Conservation (phyloP, 768 basidiomycete species). For the Crassisporium funariophilum region DNA sequence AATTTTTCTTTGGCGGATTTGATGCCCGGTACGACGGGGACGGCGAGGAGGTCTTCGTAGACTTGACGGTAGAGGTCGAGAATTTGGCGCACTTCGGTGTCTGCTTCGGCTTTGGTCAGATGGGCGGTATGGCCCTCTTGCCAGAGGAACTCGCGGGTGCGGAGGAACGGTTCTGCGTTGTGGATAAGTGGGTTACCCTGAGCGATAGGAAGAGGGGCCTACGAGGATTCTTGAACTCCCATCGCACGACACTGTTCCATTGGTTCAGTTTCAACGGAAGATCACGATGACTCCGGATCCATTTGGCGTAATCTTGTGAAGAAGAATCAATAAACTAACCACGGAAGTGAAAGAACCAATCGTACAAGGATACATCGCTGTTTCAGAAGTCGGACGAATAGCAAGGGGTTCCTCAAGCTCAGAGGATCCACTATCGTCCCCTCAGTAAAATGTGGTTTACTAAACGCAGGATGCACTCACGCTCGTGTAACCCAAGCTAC, state of each 20-base stretch:
- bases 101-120: constrained; percentile 87
- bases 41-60: constrained; percentile 95
- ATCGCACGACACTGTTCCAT: constrained; percentile 99
- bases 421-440: constrained; percentile 68
- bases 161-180: constrained; percentile 87
- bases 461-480: constrained; percentile 48
- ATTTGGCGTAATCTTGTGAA: constrained; percentile 89
- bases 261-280: constrained; percentile 96
- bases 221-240: constrained; percentile 99
- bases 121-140: constrained; percentile 99
- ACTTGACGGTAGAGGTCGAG: constrained; percentile 95
- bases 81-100: constrained; percentile 88
- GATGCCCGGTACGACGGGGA: constrained; percentile 94
- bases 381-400: constrained; percentile 97
- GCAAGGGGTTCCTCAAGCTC: constrained; percentile 97
- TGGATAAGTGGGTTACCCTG: neutral
- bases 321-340: neutral
- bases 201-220: constrained; percentile 27
- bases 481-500: constrained; percentile 99
- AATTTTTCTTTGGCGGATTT: constrained; percentile 99
- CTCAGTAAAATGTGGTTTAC: constrained; percentile 2
- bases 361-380: constrained; percentile 98
- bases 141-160: constrained; percentile 99
- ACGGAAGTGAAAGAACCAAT: constrained; percentile 5
- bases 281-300: constrained; percentile 97